Conservation (phyloP, 177 flowering plant genomes). For the Vitis hybrid region DNA sequence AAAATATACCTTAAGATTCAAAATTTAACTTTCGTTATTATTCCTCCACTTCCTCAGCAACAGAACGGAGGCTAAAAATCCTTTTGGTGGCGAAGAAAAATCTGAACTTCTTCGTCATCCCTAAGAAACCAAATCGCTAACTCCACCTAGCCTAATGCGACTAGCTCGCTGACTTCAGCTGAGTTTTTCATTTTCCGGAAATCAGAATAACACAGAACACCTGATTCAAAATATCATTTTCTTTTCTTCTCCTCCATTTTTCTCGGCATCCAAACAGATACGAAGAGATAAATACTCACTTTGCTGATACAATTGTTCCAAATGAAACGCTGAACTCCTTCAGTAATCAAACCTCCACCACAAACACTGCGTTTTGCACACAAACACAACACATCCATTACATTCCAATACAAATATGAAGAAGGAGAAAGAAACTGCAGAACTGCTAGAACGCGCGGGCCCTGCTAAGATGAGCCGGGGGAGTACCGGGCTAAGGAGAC, state of each 20-base stretch:
- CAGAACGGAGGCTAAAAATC: background rate
- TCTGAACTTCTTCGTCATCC: background rate
- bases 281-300: background rate
- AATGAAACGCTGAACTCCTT: slow-evolving; percentile 64
- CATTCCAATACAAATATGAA: background rate
- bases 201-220: no score
- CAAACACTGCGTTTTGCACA: slow-evolving; percentile 38
- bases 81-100: background rate
- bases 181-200: no score
- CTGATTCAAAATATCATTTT: no score
- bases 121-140: no score
- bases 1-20: no score
- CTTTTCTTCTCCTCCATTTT: no score
- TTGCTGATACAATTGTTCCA: slow-evolving; percentile 56
- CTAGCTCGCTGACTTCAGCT: no score
- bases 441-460: background rate
- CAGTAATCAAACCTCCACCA: slow-evolving; percentile 69
- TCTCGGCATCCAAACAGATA: background rate
- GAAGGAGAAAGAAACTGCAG: background rate
- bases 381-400: background rate
- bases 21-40: background rate
- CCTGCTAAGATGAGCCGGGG: no score
- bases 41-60: background rate
- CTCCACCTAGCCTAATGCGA: no score
- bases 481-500: slow-evolving; percentile 60